Percentiles rank a stretch among this genome's conserved stretches.
These are phyloP conservation scores for Calonectria honghensis DNA, from an alignment of 2,329 filamentous ascomycete species.

Conservation along the genomic window DNA sequence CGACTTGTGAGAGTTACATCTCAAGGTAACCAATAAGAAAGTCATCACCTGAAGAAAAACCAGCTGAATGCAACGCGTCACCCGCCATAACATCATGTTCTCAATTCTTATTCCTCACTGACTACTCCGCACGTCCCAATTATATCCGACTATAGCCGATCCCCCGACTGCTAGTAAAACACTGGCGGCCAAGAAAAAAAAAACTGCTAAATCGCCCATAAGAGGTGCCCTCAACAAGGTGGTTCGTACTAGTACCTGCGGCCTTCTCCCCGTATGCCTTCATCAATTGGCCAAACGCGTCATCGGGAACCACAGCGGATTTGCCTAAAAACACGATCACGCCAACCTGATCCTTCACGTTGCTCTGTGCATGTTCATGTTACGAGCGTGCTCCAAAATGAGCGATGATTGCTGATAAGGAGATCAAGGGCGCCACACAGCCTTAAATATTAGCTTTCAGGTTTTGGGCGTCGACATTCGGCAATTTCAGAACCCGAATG, in stretches of 20 bases:
- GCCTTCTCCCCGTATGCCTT: constrained; percentile 3
- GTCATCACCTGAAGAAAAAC: background rate
- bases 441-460: background rate
- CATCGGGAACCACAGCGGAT: constrained; percentile 1
- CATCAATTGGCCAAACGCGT: background rate
- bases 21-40: background rate
- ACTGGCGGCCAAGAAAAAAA: background rate
- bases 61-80: background rate
- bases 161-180: background rate
- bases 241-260: background rate
- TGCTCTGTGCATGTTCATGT: background rate
- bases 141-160: background rate
- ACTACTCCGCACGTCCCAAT: background rate
- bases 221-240: background rate
- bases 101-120: background rate
- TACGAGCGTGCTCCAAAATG: background rate
- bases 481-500: background rate
- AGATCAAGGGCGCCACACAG: background rate
- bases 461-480: background rate
- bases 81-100: background rate
- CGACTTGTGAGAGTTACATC: background rate
- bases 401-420: background rate
- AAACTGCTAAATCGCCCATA: background rate
- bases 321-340: background rate
- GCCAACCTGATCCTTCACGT: background rate